Evolutionary conservation across 2,329 filamentous ascomycete species (phyloP), one percentile per base, ranked within the genome.

Genomic region (Exophiala mesophila): DNA sequence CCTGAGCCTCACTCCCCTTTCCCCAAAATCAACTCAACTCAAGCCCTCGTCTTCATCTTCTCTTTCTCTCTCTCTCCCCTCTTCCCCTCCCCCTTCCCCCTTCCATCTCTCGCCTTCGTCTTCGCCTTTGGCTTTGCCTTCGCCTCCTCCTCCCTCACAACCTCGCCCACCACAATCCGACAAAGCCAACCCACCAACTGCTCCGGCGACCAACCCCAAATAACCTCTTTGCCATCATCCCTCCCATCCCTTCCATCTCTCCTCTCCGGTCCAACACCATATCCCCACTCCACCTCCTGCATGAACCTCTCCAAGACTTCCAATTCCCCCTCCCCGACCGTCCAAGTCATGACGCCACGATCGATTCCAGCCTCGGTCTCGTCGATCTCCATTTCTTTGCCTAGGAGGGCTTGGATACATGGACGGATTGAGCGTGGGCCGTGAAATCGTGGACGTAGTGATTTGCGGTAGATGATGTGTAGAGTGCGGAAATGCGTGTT

Each of bases 341-440:
- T 49, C 41, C 49, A 56, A 12, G 26, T 39, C 17, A 50, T 54
- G 12, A 50, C 44, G 16, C 45, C 49, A 18, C 40, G 34, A 19
- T 44, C 46, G n/a, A 54, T 17, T 13, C 46, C 49, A 19, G 39
- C 21, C 8, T 29, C 34, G 19, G 32, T 45, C 43, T 55, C 53
- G 23, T 83, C 76, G 20, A 90, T 64, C 62, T 89, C 84, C 37
- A 74, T 65, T 62, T 90, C 89, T 84, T 21, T 34, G 18, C 45
- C 37, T 3, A 39, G 13, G 8, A 55, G 34, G 3, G 34, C 36
- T 4, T 33, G 36, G 24, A 55, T 39, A 4, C 44, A 39, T 8
- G 45, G 42, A 8, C 53, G 47, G 13, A 55, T 49, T 33, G 30
- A 8, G 36, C n/a, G 3, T 26, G 45, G 52, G 3, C 38, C 45